phyloP scores from a whole-genome alignment of 495 filamentous ascomycete genomes.

The Lentithecium fluviatile region DNA sequence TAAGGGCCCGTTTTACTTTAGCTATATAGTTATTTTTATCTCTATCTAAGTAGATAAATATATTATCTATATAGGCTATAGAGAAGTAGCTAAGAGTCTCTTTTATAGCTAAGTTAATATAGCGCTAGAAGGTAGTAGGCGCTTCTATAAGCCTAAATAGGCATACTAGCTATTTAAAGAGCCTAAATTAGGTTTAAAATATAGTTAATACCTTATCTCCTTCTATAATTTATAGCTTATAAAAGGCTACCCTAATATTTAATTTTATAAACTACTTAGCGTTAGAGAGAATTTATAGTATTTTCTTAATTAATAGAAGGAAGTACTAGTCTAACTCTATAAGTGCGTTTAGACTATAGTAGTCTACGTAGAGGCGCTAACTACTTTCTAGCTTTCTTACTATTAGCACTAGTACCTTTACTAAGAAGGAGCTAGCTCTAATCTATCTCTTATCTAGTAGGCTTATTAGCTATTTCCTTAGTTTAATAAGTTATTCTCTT shows the following conservation, averaged over 20 bases:
- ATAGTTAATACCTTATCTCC: background rate
- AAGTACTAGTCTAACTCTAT: background rate
- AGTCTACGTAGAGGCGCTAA: constrained; percentile 2
- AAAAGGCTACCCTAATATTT: background rate
- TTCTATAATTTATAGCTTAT: constrained; percentile 1
- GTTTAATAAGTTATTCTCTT: background rate
- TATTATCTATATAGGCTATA: constrained; percentile 1
- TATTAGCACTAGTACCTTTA: constrained; percentile 5
- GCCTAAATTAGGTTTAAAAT: constrained; percentile 4
- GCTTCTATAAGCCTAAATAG: background rate
- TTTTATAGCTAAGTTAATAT: background rate
- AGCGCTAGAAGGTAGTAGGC: background rate
- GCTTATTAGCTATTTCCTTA: background rate
- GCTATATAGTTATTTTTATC: background rate
- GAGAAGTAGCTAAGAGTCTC: background rate
- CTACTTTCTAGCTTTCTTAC: background rate
- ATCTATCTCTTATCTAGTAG: constrained; percentile 4
- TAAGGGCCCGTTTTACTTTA: background rate
- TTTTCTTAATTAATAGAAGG: background rate
- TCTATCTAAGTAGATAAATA: background rate
- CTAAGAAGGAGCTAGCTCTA: background rate
- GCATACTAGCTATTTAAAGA: constrained; percentile 1
- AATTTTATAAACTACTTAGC: background rate
- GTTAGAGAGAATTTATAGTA: background rate
- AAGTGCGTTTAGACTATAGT: background rate